Evolutionary conservation across 192 early-diverging fungal species (phyloP), one percentile per base, ranked within the genome.

Genomic region (Chytriomyces confervae): DNA sequence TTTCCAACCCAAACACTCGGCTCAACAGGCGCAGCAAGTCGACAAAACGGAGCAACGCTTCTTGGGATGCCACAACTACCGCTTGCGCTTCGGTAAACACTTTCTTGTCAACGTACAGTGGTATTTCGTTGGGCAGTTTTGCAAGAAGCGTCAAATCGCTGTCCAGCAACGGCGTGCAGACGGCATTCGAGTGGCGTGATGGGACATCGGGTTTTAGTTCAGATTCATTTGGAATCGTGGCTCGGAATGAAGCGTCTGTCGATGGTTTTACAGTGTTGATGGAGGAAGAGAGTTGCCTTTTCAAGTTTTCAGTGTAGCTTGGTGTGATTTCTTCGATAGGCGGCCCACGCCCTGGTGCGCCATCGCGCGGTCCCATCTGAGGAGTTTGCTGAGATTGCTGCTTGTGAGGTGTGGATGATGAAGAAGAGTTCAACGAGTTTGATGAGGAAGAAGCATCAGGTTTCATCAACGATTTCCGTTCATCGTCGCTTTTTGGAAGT

Each of bases 1-100:
- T 62, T 6, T 78, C 68, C 1, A 96, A 50, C n/a, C 84, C 82
- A 85, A 95, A 96, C 23, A 95, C 92, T 8, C 10, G 50, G 6
- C 80, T 80, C 20, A 89, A 66, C 46, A 80, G 51, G 5, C 67
- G 36, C 29, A 85, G 67, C 6, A 87, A 29, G 36, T 62, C 61
- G 20, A 80, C 84, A 66, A 89, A 86, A 20, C 77, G 62, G 48
- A 60, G 47, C 0, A 83, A 49, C 13, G 72, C 79, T 10, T 49
- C 67, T 1, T 61, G 69, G 43, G 23, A 47, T 1, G 62, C 60
- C 3, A 27, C 44, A 8, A 62, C 24, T 4, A 79, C 61, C 3
- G 27, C 66, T 36, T 64, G 11, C 4, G 67, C 74, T 53, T 66
- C 70, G 11, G 71, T 18, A 18, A 70, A 18, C 5, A 75, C 36